phyloP scores from a whole-genome alignment of 140 eudicot species.

The Cichorium intybus region DNA sequence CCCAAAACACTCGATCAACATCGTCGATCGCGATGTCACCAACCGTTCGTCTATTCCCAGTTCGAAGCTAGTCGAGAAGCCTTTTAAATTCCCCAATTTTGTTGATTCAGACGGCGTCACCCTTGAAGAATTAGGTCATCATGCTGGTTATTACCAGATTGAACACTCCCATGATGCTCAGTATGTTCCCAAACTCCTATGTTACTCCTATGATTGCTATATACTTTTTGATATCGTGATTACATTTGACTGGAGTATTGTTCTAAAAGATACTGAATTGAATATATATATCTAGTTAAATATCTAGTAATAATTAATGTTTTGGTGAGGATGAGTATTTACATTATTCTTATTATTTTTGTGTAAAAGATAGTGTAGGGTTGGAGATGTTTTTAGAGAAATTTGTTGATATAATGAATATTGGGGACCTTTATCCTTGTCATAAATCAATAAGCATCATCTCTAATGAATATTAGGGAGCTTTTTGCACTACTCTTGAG shows the following conservation, averaged over 20 bases:
- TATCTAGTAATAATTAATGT: too few relatives aligned
- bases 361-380: too few relatives aligned
- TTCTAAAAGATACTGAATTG: too few relatives aligned
- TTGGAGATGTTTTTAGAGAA: background rate
- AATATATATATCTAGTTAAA: too few relatives aligned
- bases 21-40: slow-evolving; percentile 26
- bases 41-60: slow-evolving; percentile 4
- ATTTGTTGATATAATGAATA: background rate
- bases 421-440: too few relatives aligned
- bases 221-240: background rate
- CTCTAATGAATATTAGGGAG: background rate
- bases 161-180: slow-evolving; percentile 72
- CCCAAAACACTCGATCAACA: slow-evolving; percentile 63
- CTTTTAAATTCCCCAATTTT: slow-evolving; percentile 57
- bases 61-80: slow-evolving; percentile 61
- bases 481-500: background rate
- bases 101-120: slow-evolving; percentile 34
- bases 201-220: background rate
- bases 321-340: too few relatives aligned
- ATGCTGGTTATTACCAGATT: slow-evolving; percentile 98
- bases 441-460: too few relatives aligned
- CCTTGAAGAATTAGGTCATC: slow-evolving; percentile 71
- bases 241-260: background rate
- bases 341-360: too few relatives aligned
- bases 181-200: slow-evolving; percentile 26